Percentiles rank a stretch among this genome's conserved stretches.
Conservation (phyloP, 768 basidiomycete genomes). For the Russula lepida region DNA sequence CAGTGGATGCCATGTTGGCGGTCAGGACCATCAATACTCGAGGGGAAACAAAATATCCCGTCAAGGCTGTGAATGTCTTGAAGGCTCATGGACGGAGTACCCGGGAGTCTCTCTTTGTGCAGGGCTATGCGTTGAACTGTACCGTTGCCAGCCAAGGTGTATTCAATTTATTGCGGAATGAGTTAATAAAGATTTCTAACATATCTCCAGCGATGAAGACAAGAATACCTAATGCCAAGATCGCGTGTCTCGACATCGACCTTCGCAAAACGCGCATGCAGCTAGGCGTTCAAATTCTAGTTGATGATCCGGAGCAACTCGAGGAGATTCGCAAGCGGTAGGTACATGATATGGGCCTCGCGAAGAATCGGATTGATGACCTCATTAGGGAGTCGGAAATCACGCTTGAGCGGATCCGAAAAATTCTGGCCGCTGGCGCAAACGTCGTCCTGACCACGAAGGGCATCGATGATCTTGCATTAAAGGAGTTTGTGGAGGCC, state of each 20-base stretch:
- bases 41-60: conserved; percentile 97
- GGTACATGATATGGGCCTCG: conserved; percentile 17
- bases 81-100: conserved; percentile 97
- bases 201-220: conserved; percentile 84
- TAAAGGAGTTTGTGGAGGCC: conserved; percentile 98
- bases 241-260: conserved; percentile 98
- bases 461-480: conserved; percentile 94
- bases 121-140: conserved; percentile 96
- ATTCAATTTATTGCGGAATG: conserved; percentile 18
- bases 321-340: conserved; percentile 94
- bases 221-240: conserved; percentile 86
- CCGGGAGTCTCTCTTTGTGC: conserved; percentile 88
- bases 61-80: conserved; percentile 96
- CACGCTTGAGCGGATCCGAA: conserved; percentile 88
- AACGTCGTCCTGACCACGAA: conserved; percentile 97
- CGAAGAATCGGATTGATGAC: conserved; percentile 4
- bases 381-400: conserved; percentile 81
- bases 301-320: conserved; percentile 92
- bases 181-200: background rate
- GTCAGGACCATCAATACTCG: conserved; percentile 90
- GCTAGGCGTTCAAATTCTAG: conserved; percentile 92
- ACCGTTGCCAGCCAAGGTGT: conserved; percentile 97
- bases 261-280: conserved; percentile 96
- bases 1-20: conserved; percentile 96
- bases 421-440: conserved; percentile 91